Percentiles rank a stretch among this genome's conserved stretches.
These are phyloP conservation scores for Curvularia hawaiiensis DNA, from an alignment of 2,329 filamentous ascomycete species.

Conservation along the genomic window DNA sequence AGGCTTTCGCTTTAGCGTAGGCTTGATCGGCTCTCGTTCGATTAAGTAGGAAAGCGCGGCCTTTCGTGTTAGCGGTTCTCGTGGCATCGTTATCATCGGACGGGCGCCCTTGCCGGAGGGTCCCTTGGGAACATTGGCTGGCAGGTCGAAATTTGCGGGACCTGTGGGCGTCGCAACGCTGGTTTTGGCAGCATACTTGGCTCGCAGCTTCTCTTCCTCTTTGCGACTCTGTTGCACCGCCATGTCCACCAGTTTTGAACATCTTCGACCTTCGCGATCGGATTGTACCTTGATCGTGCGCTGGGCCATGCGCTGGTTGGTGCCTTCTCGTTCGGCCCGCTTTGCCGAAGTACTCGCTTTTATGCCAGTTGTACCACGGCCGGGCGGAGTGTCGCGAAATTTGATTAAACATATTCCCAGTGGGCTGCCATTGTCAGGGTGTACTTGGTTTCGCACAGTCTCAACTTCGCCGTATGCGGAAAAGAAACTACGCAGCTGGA, in stretches of 20 bases:
- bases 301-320: conserved; percentile 79
- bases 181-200: conserved; percentile 39
- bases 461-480: conserved; percentile 84
- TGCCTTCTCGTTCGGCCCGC: conserved; percentile 75
- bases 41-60: conserved; percentile 55
- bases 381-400: conserved; percentile 73
- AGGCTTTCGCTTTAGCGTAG: conserved; percentile 75
- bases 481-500: conserved; percentile 77
- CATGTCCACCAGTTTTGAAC: conserved; percentile 76
- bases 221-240: conserved; percentile 72
- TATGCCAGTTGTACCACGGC: conserved; percentile 58
- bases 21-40: conserved; percentile 69
- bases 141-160: conserved; percentile 59
- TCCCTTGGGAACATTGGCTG: conserved; percentile 85
- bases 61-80: conserved; percentile 52
- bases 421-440: conserved; percentile 92
- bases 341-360: conserved; percentile 81
- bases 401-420: conserved; percentile 91
- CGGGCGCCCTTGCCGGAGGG: conserved; percentile 64
- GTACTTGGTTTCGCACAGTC: conserved; percentile 90
- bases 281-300: conserved; percentile 81
- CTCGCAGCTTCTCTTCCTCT: conserved; percentile 57
- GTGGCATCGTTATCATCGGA: conserved; percentile 45
- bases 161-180: conserved; percentile 29
- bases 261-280: conserved; percentile 86